These are phyloP conservation scores for Aspergillus fischeri DNA, from an alignment of 2,329 filamentous ascomycete genomes.

Conservation along the genomic window DNA sequence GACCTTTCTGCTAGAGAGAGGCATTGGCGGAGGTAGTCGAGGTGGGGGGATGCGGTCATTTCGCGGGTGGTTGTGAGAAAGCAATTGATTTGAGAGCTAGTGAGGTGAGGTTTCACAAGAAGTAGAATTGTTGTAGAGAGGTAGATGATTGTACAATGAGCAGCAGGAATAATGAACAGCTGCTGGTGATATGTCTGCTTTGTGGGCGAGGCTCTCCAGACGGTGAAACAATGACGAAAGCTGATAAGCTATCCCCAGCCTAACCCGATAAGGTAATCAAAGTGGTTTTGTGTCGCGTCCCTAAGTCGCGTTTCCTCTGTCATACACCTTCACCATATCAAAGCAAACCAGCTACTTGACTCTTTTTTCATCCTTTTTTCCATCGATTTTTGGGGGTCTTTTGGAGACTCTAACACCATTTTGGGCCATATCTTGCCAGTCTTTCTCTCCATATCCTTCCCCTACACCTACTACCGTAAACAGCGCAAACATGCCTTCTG, in stretches of 20 bases:
- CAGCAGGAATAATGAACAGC: neutral
- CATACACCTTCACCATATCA: neutral
- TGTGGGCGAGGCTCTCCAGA: conserved; percentile 10
- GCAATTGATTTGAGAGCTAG: neutral
- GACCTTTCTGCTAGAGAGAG: conserved; percentile 73
- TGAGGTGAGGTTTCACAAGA: conserved; percentile 6
- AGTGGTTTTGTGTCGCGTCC: conserved; percentile 22
- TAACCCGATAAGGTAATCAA: conserved; percentile 23
- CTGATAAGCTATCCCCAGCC: neutral
- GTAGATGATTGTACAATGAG: neutral
- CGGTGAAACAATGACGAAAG: neutral
- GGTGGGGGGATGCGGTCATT: conserved; percentile 28
- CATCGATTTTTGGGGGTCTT: neutral
- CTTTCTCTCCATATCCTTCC: neutral
- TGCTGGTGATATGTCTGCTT: conserved; percentile 4
- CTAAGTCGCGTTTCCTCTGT: conserved; percentile 16
- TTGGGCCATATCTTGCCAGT: neutral
- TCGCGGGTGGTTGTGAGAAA: conserved; percentile 7
- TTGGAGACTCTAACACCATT: neutral
- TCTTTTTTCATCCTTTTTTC: neutral
- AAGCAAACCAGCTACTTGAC: conserved; percentile 48
- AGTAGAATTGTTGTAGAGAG: neutral
- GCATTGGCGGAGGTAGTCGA: conserved; percentile 63
- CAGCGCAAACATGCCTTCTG: neutral
- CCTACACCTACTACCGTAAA: neutral